Conservation (phyloP, 1,284 basidiomycete genomes). For the Boletus chippewaensis region DNA sequence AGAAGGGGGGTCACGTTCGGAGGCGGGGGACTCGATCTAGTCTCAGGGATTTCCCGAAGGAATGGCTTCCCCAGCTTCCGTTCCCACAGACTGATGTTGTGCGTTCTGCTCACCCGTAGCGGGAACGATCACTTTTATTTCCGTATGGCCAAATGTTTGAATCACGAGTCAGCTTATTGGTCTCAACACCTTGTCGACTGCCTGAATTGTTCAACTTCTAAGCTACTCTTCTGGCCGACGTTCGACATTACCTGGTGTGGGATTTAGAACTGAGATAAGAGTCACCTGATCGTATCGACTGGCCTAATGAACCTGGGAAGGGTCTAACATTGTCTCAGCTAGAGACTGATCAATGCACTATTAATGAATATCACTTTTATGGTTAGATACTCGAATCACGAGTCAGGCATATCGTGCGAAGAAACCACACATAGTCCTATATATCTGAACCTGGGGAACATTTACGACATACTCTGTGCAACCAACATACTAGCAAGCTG, state of each 20-base stretch:
- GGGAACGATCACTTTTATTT: constrained; percentile 4
- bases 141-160: not conserved
- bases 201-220: not conserved
- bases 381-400: constrained; percentile 3
- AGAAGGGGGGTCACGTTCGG: constrained; percentile 59
- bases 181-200: not conserved
- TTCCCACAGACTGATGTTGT: constrained; percentile 4
- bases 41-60: constrained; percentile 71
- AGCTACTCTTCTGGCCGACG: not conserved
- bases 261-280: not conserved
- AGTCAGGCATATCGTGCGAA: constrained; percentile 7
- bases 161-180: constrained; percentile 4
- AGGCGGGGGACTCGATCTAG: constrained; percentile 55
- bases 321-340: no score
- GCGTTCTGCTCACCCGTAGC: constrained; percentile 8
- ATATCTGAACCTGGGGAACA: not conserved
- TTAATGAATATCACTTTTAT: not conserved
- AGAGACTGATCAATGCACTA: no score
- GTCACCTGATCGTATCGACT: not conserved
- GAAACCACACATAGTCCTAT: not conserved
- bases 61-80: constrained; percentile 57
- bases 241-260: not conserved
- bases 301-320: no score
- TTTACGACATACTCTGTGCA: not conserved
- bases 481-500: not conserved